Evolutionary conservation across 1,139 yeast species (phyloP).

Genomic region (Pichia sp.): DNA sequence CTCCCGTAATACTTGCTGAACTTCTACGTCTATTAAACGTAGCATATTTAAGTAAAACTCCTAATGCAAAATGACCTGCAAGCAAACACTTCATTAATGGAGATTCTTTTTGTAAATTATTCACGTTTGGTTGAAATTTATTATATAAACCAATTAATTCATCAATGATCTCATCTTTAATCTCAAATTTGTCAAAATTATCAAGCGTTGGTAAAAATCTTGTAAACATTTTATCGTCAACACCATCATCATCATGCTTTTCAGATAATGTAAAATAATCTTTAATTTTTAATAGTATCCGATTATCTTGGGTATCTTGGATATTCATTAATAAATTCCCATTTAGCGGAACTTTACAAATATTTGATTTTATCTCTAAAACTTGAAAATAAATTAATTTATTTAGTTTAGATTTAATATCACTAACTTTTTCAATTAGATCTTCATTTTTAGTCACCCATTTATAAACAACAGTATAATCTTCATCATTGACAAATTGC

Average conservation of each 20-base stretch:
- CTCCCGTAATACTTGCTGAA: neutral
- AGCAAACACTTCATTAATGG: slow-evolving; percentile 6
- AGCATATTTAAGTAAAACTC: slow-evolving; percentile 2
- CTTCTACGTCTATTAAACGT: slow-evolving; percentile 2
- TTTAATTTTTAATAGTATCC: slow-evolving; percentile 4
- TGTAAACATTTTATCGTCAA: neutral
- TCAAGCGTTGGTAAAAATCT: slow-evolving; percentile 3
- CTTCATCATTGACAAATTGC: slow-evolving; percentile 2
- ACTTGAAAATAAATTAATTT: slow-evolving; percentile 6
- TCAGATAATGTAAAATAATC: neutral
- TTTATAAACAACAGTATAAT: slow-evolving; percentile 2
- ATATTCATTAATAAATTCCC: slow-evolving; percentile 4
- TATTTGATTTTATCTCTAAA: slow-evolving; percentile 1
- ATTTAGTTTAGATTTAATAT: neutral
- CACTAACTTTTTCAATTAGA: slow-evolving; percentile 1
- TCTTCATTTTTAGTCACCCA: slow-evolving; percentile 3
- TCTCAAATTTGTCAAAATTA: slow-evolving; percentile 2
- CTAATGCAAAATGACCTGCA: slow-evolving; percentile 11
- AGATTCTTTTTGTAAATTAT: slow-evolving; percentile 5
- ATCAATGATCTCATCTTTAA: neutral
- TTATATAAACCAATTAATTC: slow-evolving; percentile 7
- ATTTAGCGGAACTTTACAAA: neutral
- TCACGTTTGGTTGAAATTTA: neutral
- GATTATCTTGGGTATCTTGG: slow-evolving; percentile 1
- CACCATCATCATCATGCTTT: neutral